Conservation (phyloP, 2,329 filamentous ascomycete species). For the Ploettnerulaceae sp. region DNA sequence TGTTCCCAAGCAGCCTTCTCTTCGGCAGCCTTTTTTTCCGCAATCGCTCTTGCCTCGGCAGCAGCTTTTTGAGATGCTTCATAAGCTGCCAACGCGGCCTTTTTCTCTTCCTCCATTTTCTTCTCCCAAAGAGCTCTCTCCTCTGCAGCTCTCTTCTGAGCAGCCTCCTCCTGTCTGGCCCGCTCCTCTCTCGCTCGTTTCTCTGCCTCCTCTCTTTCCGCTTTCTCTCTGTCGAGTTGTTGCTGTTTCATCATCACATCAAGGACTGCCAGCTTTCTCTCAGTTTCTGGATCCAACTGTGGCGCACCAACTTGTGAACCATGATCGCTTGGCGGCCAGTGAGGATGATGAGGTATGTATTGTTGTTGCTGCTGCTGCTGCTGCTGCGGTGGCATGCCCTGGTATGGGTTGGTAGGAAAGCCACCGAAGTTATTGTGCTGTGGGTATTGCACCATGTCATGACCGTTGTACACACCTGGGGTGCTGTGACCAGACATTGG, state of each 20-base stretch:
- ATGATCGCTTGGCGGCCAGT: conserved; percentile 27
- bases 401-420: conserved; percentile 22
- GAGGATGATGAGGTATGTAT: conserved; percentile 17
- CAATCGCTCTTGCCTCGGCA: conserved; percentile 27
- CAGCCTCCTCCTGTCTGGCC: conserved; percentile 36
- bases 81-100: conserved; percentile 18
- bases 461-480: conserved; percentile 24
- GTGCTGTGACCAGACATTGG: conserved; percentile 37
- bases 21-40: conserved; percentile 9
- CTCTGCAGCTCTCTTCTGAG: conserved; percentile 41
- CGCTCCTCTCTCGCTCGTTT: conserved; percentile 39
- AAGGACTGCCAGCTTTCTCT: conserved; percentile 57
- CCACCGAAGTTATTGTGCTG: conserved; percentile 22
- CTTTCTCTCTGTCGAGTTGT: conserved; percentile 42
- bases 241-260: conserved; percentile 49
- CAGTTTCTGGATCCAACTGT: conserved; percentile 30
- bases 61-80: conserved; percentile 12
- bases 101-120: conserved; percentile 22
- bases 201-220: conserved; percentile 42
- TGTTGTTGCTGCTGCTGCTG: conserved; percentile 21
- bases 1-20: conserved; percentile 16
- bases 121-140: conserved; percentile 27
- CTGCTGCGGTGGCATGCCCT: conserved; percentile 21
- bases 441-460: conserved; percentile 33
- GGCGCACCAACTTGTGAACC: conserved; percentile 17